Evolutionary conservation across 768 basidiomycete genomes (phyloP).

Genomic region (Crepidotus variabilis): DNA sequence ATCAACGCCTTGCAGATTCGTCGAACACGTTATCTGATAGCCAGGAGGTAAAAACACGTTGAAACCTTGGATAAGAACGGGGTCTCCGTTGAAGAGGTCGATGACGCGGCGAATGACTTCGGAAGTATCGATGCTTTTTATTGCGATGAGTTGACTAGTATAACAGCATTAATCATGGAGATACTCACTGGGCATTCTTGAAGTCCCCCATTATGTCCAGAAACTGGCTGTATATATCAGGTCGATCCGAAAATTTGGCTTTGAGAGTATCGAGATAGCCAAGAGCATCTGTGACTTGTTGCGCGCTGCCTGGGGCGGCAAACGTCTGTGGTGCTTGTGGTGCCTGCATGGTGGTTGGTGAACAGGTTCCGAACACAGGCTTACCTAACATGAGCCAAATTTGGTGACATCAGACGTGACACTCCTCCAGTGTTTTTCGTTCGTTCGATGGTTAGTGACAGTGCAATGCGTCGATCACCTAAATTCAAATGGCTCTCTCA

Average conservation of each 20-base stretch:
- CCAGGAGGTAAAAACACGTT: slow-evolving; percentile 96
- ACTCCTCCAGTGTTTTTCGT: neutral
- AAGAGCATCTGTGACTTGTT: slow-evolving; percentile 92
- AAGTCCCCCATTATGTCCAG: slow-evolving; percentile 99
- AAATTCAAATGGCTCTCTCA: slow-evolving; percentile 20
- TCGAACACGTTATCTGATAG: slow-evolving; percentile 84
- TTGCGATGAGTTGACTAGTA: neutral
- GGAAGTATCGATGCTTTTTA: slow-evolving; percentile 91
- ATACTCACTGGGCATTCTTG: slow-evolving; percentile 82
- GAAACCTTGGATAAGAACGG: slow-evolving; percentile 92
- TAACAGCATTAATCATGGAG: neutral
- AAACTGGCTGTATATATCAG: slow-evolving; percentile 92
- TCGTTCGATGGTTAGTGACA: too few species aligned
- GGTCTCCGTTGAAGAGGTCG: slow-evolving; percentile 87
- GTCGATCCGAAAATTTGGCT: slow-evolving; percentile 83
- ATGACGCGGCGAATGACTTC: slow-evolving; percentile 96
- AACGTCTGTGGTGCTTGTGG: too few species aligned
- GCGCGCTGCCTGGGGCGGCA: slow-evolving; percentile 33
- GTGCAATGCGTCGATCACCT: slow-evolving; percentile 25
- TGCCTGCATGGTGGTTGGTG: too few species aligned
- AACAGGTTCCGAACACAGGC: too few species aligned
- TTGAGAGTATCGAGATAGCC: slow-evolving; percentile 94
- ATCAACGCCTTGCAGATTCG: slow-evolving; percentile 55
- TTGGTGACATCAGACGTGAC: neutral
- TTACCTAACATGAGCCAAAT: too few species aligned